Base-by-base conservation (phyloP, 371 early-diverging fungal genomes). In the Basidiobolus heterosporus region DNA sequence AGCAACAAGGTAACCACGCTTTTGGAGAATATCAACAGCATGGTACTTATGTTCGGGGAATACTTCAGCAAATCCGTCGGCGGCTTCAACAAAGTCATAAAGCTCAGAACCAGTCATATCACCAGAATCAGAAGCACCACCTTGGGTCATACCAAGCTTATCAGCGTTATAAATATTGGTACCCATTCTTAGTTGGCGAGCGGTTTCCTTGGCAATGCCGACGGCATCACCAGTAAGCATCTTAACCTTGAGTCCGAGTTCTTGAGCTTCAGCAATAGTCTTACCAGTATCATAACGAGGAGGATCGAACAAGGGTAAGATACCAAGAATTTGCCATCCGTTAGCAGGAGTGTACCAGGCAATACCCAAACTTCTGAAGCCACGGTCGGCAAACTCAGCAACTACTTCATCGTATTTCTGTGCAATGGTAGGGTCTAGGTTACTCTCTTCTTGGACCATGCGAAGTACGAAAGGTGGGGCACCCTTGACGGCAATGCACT, bases 31-130 rank as follows among this genome's bases (percentile, higher is more conserved):
- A 55, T 80, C 78, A 30, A 95, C 88, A 62, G 93, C 86, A 59
- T 82, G 83, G 53, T 83, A 75, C 74, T 91, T 92, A 72, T 89
- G 87, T 63, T 92, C 91, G 17, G 96, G 62, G 44, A 80, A 80
- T 22, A 73, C 66, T 19, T 71, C 67, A 4, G 73, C 78, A 65
- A 82, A 67, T 22, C 81, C 74, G 30, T 49, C 50, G 22, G 50
- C 35, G 8, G 22, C 15, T 36, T 39, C 50, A 7, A 23, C 50
- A 20, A 49, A 49, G 19, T 49, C 41, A 2, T 7, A 15, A 1
- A 41, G 30, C 2, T 13, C 35, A 13, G 24, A n/a, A 7, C 45
- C 37, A 41, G 5, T 2, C 19, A 36, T 11, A 47, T 20, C 35
- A 37, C 1, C 14, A 17, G 42, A 30, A 13, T 6, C n/a, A 13